Evolutionary conservation across 2,329 filamentous ascomycete genomes (phyloP), one percentile per base, ranked within the genome.

Genomic region (Davidsoniella eucalypti): DNA sequence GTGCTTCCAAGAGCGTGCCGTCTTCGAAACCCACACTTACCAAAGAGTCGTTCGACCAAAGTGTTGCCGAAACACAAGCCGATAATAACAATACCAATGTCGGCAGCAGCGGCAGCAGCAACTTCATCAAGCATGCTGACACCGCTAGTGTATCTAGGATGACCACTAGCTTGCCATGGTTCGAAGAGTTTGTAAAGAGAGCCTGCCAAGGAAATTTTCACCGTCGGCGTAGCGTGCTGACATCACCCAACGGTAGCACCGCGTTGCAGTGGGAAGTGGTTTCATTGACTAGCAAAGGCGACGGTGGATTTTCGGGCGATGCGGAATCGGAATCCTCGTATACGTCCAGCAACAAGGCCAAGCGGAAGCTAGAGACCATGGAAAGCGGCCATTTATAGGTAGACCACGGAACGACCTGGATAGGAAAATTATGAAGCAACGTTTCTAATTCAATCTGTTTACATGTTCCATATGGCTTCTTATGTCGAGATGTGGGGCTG

Each of bases 211-310:
- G 84, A 2, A 78, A 72, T 47, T 70, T 83, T 63, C 78, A 77
- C 61, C 75, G 76, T 56, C 73, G 77, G 14, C 73, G 73, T 52
- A 73, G 77, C 23, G 65, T 71, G 33, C 64, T 64, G 44, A 60
- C 62, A 47, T 80, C 74, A 47, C 65, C 66, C n/a, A 78, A 85
- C 60, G 81, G 81, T 14, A 71, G 68, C 25, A 74, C 79, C 37
- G 75, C 69, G 42, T 73, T 92, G 9, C 82, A 92, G 60, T 94
- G 86, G 84, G 87, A 94, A 64, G 73, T 94, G 55, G 71, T 81
- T 38, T 87, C 94, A 65, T 88, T 76, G 70, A 73, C 69, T 44
- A 71, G 69, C 48, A 69, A 66, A 7, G 66, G 65, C 12, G 60
- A 59, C 8, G 4, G 26, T 33, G 26, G 10, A 8, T 33, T 33